Evolutionary conservation across 768 basidiomycete genomes (phyloP).

Genomic region (Mycena metata): DNA sequence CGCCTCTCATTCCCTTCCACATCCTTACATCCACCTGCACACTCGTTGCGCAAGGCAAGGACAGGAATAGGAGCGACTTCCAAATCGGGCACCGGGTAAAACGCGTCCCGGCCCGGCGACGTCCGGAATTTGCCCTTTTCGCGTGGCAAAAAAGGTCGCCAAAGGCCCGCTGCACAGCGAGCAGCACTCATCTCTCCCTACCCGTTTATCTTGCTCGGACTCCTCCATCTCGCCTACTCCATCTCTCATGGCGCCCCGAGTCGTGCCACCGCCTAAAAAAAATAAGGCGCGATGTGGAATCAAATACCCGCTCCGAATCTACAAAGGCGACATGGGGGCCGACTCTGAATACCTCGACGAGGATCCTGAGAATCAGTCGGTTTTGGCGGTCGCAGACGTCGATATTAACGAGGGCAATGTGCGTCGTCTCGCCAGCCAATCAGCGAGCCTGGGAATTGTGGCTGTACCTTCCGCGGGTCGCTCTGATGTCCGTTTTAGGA

Average conservation of each 20-base stretch:
- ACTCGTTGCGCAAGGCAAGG: neutral
- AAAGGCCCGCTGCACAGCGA: slow-evolving; percentile 17
- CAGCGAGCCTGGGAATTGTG: slow-evolving; percentile 45
- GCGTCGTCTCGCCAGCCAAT: slow-evolving; percentile 19
- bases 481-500: slow-evolving; percentile 60
- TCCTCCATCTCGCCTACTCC: neutral
- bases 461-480: slow-evolving; percentile 65
- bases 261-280: slow-evolving; percentile 36
- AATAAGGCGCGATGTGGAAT: slow-evolving; percentile 35
- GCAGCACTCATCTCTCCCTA: neutral
- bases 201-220: neutral
- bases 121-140: neutral
- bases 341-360: slow-evolving; percentile 36
- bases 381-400: slow-evolving; percentile 31
- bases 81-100: neutral
- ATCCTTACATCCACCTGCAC: no score
- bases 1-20: neutral
- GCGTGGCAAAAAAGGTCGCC: neutral
- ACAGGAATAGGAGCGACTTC: neutral
- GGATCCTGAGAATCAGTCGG: slow-evolving; percentile 2
- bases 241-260: slow-evolving; percentile 32
- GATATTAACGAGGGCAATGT: slow-evolving; percentile 32
- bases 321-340: slow-evolving; percentile 29
- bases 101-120: no score
- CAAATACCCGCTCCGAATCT: slow-evolving; percentile 36